A percentile compares a stretch with the other conserved stretches of the same genome.
phyloP scores from a whole-genome alignment of 2,329 filamentous ascomycete genomes.

The Botrytis porri region DNA sequence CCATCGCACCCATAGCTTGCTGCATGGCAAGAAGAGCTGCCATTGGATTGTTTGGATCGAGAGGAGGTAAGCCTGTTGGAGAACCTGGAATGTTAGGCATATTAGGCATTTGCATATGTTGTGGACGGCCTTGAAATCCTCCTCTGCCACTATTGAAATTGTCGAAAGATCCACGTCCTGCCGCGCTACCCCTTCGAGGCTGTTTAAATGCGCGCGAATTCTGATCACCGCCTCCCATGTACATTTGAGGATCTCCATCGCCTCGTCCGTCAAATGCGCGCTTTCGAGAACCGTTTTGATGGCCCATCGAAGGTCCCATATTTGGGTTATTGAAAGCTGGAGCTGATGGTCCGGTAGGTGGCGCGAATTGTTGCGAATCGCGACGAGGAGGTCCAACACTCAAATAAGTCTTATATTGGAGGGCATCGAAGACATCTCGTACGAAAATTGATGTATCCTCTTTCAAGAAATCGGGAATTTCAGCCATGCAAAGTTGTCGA shows the following conservation, averaged over 20 bases:
- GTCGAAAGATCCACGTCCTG: conserved; percentile 42
- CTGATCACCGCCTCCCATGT: conserved; percentile 33
- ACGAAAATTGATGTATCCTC: conserved; percentile 65
- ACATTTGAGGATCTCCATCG: conserved; percentile 40
- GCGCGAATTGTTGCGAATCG: conserved; percentile 29
- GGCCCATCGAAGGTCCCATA: conserved; percentile 28
- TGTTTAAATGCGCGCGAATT: conserved; percentile 56
- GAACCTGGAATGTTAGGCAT: conserved; percentile 30
- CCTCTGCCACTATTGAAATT: conserved; percentile 37
- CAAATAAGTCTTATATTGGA: conserved; percentile 60
- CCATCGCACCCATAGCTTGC: conserved; percentile 43
- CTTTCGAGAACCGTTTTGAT: conserved; percentile 45
- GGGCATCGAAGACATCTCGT: conserved; percentile 65
- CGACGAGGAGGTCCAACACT: conserved; percentile 46
- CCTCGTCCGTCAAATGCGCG: conserved; percentile 53
- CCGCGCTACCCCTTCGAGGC: conserved; percentile 50
- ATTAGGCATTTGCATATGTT: conserved; percentile 27
- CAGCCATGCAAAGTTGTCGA: conserved; percentile 64
- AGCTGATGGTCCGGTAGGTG: conserved; percentile 33
- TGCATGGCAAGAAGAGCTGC: conserved; percentile 61
- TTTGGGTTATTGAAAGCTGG: conserved; percentile 29
- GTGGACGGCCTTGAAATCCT: conserved; percentile 29
- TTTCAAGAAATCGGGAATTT: conserved; percentile 72
- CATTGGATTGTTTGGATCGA: conserved; percentile 60
- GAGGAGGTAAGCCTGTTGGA: conserved; percentile 43